A percentile compares a stretch with the other conserved stretches of the same genome.
Conservation (phyloP, 768 basidiomycete species). For the Saitozyma sp. region DNA sequence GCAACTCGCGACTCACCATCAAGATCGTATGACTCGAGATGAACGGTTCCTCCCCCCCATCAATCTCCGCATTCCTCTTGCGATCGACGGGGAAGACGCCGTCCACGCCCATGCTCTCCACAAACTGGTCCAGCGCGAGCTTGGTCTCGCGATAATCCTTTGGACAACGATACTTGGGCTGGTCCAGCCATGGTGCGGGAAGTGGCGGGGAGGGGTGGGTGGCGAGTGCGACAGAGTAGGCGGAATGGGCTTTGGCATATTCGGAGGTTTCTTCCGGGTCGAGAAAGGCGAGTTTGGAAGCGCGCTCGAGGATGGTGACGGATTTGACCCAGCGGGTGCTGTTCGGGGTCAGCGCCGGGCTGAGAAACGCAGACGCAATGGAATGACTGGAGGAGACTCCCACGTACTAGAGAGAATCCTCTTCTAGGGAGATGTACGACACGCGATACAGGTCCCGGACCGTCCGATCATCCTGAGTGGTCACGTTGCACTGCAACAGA, state of each 20-base stretch:
- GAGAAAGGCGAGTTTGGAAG: constrained; percentile 39
- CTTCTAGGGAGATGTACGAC: constrained; percentile 15
- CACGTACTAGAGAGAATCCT: constrained; percentile 33
- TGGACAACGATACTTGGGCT: constrained; percentile 36
- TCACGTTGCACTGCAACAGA: constrained; percentile 23
- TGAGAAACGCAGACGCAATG: not conserved
- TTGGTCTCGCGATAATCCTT: constrained; percentile 27
- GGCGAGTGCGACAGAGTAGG: constrained; percentile 10
- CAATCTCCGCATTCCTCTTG: constrained; percentile 18
- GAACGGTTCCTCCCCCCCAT: constrained; percentile 19
- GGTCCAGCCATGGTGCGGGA: constrained; percentile 34
- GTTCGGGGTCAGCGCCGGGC: not conserved
- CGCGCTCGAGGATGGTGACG: constrained; percentile 31
- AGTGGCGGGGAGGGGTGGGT: constrained; percentile 3
- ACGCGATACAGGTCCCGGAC: constrained; percentile 33
- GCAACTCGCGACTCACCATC: constrained; percentile 21
- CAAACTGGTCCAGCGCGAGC: constrained; percentile 32
- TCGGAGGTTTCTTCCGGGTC: constrained; percentile 35
- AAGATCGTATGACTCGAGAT: constrained; percentile 28
- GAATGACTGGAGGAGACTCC: not conserved
- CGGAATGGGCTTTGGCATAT: constrained; percentile 24
- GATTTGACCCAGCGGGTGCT: constrained; percentile 30
- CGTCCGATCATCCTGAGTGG: constrained; percentile 33
- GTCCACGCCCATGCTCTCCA: constrained; percentile 29
- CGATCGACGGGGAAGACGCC: constrained; percentile 34